Percentiles rank a stretch among this genome's conserved stretches.
Evolutionary conservation across 192 early-diverging fungal genomes (phyloP).

Genomic region (Kickxella alabastrina): DNA sequence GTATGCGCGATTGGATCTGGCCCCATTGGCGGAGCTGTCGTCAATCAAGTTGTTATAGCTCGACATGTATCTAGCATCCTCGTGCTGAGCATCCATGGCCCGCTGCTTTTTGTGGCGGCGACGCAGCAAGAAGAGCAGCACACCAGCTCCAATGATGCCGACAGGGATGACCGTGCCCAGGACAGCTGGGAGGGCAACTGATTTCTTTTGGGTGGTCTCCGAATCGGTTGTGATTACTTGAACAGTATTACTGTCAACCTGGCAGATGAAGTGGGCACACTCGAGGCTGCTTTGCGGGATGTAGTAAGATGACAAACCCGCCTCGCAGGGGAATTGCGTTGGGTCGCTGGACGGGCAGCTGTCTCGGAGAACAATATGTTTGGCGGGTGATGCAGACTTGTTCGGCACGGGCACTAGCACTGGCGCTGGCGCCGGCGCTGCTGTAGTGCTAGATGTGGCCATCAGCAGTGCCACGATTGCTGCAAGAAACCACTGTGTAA

Average conservation of each 20-base stretch:
- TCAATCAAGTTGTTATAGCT: slow-evolving; percentile 40
- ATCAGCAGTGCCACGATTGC: neutral
- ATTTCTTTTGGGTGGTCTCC: slow-evolving; percentile 2
- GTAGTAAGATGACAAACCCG: slow-evolving; percentile 22
- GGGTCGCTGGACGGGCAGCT: slow-evolving; percentile 18
- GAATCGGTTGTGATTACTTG: neutral
- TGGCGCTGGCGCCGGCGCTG: slow-evolving; percentile 5
- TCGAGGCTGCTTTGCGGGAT: slow-evolving; percentile 23
- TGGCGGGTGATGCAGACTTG: no score
- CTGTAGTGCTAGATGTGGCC: neutral
- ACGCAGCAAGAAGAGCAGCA: slow-evolving; percentile 20
- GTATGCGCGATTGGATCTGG: slow-evolving; percentile 15
- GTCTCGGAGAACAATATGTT: neutral
- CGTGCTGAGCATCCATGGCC: slow-evolving; percentile 19
- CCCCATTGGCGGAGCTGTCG: slow-evolving; percentile 13
- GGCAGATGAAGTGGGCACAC: slow-evolving; percentile 41
- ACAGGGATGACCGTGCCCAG: slow-evolving; percentile 28
- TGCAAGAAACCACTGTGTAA: neutral
- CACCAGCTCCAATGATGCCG: slow-evolving; percentile 11
- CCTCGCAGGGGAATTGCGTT: slow-evolving; percentile 17
- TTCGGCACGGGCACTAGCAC: no score
- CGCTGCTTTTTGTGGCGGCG: slow-evolving; percentile 17
- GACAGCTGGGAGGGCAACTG: slow-evolving; percentile 32
- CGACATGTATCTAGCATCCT: slow-evolving; percentile 36
- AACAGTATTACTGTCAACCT: neutral